Conservation (phyloP, 805 yeast species). For the Blastobotrys attinorum region DNA sequence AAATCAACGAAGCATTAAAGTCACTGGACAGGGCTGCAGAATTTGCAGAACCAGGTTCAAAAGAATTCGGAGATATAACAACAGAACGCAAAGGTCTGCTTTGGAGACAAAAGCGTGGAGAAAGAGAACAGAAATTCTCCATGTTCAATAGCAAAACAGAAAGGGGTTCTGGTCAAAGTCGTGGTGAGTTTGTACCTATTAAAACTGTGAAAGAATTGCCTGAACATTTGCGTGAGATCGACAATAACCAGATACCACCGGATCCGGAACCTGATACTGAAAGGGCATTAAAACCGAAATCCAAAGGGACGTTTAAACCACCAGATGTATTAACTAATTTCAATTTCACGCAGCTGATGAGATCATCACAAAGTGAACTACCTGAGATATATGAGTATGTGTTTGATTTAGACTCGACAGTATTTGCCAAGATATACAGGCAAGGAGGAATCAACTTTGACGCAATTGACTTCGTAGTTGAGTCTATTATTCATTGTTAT, state of each 20-base stretch:
- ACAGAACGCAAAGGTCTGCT: too few relatives aligned
- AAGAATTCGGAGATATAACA: too few relatives aligned
- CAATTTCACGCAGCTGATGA: constrained; percentile 14
- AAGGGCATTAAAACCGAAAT: not conserved
- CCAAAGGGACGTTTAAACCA: constrained; percentile 3
- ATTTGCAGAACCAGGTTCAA: constrained; percentile 8
- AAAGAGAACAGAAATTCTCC: constrained; percentile 9
- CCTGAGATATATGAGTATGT: constrained; percentile 12
- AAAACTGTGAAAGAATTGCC: constrained; percentile 14
- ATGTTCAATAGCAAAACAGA: not conserved
- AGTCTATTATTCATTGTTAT: constrained; percentile 6
- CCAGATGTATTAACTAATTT: constrained; percentile 12
- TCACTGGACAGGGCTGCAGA: constrained; percentile 11
- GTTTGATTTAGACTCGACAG: constrained; percentile 8
- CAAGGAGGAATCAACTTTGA: constrained; percentile 20
- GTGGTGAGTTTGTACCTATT: constrained; percentile 5
- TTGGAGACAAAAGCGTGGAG: too few relatives aligned
- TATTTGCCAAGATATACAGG: constrained; percentile 5
- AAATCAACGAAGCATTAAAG: constrained; percentile 6
- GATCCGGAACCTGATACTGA: not conserved
- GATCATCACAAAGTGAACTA: constrained; percentile 12
- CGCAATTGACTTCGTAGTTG: constrained; percentile 16
- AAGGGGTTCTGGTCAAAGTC: not conserved
- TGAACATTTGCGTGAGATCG: constrained; percentile 2
- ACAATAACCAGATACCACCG: not conserved